phyloP scores from a whole-genome alignment of 306 rosid genomes.

The Chamaecrista fasciculata region DNA sequence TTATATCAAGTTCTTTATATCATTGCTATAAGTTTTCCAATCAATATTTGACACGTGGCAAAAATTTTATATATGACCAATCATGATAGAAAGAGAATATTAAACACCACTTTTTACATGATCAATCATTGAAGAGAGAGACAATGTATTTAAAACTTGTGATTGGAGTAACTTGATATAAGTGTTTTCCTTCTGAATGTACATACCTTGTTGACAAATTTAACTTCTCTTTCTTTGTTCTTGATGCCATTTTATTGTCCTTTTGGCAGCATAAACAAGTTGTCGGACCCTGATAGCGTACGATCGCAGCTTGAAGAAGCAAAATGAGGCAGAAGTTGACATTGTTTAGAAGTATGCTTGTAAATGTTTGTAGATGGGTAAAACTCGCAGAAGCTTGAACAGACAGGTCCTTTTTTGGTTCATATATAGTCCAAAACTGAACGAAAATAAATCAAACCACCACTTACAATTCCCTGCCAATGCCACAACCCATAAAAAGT shows the following conservation, averaged over 20 bases:
- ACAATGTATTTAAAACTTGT: no score
- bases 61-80: no score
- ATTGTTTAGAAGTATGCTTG: neutral
- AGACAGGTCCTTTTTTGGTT: conserved; percentile 41
- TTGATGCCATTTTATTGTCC: conserved; percentile 8
- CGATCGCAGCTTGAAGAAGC: conserved; percentile 67
- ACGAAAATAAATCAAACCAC: conserved; percentile 26
- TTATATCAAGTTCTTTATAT: no score
- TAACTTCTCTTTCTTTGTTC: neutral
- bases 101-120: no score
- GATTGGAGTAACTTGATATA: no score
- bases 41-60: no score
- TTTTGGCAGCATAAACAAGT: conserved; percentile 55
- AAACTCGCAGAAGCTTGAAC: neutral
- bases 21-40: no score
- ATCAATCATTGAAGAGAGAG: no score
- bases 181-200: no score
- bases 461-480: conserved; percentile 31
- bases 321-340: conserved; percentile 29
- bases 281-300: conserved; percentile 35
- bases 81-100: no score
- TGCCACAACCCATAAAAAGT: neutral
- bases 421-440: conserved; percentile 39
- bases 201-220: no score
- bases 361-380: neutral